These are phyloP conservation scores for Lactarius deliciosus DNA, from an alignment of 768 basidiomycete species.

Conservation along the genomic window DNA sequence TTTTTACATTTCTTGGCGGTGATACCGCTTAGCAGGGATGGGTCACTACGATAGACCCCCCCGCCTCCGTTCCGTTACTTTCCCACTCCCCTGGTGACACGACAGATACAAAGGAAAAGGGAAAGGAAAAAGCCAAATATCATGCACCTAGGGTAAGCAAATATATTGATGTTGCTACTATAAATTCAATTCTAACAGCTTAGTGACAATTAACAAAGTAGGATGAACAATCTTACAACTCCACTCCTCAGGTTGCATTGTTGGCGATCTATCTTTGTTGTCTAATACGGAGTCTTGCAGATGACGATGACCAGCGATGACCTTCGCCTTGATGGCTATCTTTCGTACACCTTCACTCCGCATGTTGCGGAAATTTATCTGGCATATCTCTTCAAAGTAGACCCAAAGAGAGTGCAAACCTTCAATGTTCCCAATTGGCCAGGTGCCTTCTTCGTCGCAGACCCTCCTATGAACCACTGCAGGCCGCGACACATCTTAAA, in stretches of 20 bases:
- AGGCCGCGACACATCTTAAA: background rate
- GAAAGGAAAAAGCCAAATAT: no score
- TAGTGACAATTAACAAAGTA: no score
- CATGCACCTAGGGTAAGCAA: no score
- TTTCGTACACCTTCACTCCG: constrained; percentile 19
- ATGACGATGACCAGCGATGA: background rate
- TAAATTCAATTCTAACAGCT: no score
- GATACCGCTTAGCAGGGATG: no score
- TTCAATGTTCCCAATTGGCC: background rate
- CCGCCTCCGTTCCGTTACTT: no score
- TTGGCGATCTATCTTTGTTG: background rate
- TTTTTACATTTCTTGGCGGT: no score
- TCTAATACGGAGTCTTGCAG: constrained; percentile 7
- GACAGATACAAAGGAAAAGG: no score
- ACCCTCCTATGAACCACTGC: background rate
- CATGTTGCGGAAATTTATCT: constrained; percentile 8
- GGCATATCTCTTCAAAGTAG: constrained; percentile 11
- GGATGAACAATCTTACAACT: constrained; percentile 1
- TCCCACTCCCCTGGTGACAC: no score
- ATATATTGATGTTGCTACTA: no score
- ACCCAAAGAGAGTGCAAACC: background rate
- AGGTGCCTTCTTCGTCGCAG: constrained; percentile 6
- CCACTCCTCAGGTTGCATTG: constrained; percentile 4
- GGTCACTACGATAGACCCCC: no score
- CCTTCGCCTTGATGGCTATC: constrained; percentile 14